Conservation (phyloP, 129 eudicot species). For the Flaveria sonorensis region DNA sequence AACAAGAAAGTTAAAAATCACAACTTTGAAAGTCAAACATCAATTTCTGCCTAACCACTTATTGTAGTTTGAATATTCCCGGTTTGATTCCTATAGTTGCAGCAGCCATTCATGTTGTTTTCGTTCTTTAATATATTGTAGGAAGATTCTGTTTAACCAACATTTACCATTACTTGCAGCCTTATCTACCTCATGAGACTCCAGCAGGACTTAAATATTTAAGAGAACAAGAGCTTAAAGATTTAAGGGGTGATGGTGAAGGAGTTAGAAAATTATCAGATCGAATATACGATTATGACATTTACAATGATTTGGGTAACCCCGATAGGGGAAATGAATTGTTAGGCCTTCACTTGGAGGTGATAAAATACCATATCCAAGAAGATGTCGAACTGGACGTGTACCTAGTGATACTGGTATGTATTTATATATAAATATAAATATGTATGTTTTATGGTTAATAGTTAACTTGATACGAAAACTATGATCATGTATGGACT, state of each 20-base stretch:
- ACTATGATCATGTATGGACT: neutral
- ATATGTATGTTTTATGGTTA: neutral
- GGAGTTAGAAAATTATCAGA: conserved; percentile 78
- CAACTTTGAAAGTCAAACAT: conserved; percentile 36
- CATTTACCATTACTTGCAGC: conserved; percentile 46
- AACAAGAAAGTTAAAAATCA: conserved; percentile 21
- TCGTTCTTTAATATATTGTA: neutral
- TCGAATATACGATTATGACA: conserved; percentile 72
- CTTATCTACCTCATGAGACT: conserved; percentile 86
- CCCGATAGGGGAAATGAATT: conserved; percentile 78
- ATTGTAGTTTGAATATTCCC: conserved; percentile 12
- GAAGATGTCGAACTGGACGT: conserved; percentile 97
- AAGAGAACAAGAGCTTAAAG: conserved; percentile 81
- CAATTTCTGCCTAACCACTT: conserved; percentile 10
- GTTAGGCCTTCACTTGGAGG: conserved; percentile 88
- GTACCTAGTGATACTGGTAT: conserved; percentile 74
- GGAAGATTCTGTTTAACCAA: neutral
- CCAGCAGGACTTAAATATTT: conserved; percentile 77
- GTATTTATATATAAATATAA: neutral
- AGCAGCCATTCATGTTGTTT: neutral
- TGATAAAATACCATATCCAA: conserved; percentile 68
- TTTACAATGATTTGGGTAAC: conserved; percentile 88
- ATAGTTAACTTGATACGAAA: neutral
- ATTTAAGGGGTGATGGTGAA: conserved; percentile 79
- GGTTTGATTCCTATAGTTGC: conserved; percentile 19